A percentile compares a stretch with the other conserved stretches of the same genome.
phyloP scores from a whole-genome alignment of 345 rosid genomes.

The Moricandia moricandioides region DNA sequence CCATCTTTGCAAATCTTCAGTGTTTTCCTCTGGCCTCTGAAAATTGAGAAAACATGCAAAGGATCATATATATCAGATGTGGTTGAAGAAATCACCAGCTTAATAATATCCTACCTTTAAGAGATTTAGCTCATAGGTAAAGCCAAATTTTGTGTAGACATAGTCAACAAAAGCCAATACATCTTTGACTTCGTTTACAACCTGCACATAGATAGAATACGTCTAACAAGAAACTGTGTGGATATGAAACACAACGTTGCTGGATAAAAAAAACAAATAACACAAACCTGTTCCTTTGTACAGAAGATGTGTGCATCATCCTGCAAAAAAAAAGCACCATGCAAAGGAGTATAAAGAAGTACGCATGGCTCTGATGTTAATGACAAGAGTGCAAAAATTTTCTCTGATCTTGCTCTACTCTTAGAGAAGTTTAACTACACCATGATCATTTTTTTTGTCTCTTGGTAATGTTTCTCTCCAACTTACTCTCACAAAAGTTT shows the following conservation, averaged over 20 bases:
- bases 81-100: not conserved
- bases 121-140: constrained; percentile 88
- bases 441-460: not conserved
- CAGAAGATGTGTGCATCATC: constrained; percentile 98
- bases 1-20: constrained; percentile 75
- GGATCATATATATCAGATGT: not conserved
- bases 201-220: constrained; percentile 45
- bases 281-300: constrained; percentile 69
- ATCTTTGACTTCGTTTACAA: constrained; percentile 73
- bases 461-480: not conserved
- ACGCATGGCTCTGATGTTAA: not conserved
- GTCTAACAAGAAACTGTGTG: not conserved
- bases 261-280: constrained; percentile 9
- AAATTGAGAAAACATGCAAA: constrained; percentile 19
- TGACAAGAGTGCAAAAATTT: not conserved
- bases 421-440: not conserved
- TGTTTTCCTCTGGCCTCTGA: constrained; percentile 90
- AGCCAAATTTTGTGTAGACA: constrained; percentile 66
- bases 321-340: constrained; percentile 41
- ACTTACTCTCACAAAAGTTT: not conserved
- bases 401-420: not conserved
- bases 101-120: constrained; percentile 63
- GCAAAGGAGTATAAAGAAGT: not conserved
- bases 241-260: not conserved
- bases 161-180: constrained; percentile 82